Evolutionary conservation across 2,329 filamentous ascomycete species (phyloP).

Genomic region (Scedosporium minutisporum): DNA sequence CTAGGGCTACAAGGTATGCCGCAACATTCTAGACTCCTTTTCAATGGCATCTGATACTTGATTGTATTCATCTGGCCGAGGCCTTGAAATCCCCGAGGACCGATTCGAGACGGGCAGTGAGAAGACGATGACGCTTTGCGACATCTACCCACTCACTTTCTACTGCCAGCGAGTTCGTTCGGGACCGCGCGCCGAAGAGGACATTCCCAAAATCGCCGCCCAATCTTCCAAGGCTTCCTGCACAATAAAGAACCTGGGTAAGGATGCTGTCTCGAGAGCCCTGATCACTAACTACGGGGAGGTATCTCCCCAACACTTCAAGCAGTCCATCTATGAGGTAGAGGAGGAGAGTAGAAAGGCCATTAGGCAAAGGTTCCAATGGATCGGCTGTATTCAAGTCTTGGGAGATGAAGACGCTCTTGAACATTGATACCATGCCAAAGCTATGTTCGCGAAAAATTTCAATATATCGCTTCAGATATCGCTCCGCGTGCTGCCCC

Average conservation of each 20-base stretch:
- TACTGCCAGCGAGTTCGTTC: neutral
- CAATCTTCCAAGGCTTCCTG: conserved; percentile 77
- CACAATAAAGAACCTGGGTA: conserved; percentile 89
- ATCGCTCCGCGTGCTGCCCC: conserved; percentile 89
- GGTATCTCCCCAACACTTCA: conserved; percentile 63
- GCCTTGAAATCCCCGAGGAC: conserved; percentile 48
- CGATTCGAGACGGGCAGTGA: conserved; percentile 69
- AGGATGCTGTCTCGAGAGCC: conserved; percentile 76
- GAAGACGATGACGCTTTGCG: conserved; percentile 75
- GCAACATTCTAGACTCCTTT: too few species aligned
- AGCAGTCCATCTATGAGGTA: conserved; percentile 74
- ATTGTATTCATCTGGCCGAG: neutral
- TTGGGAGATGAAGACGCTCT: conserved; percentile 63
- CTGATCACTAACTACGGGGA: conserved; percentile 73
- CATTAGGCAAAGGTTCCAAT: conserved; percentile 58
- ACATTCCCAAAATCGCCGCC: conserved; percentile 91
- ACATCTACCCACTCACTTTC: conserved; percentile 76
- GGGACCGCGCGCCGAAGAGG: conserved; percentile 44
- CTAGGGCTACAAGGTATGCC: too few species aligned
- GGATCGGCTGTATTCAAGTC: conserved; percentile 15
- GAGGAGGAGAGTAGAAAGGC: conserved; percentile 74
- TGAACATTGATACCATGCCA: conserved; percentile 88
- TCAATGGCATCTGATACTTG: neutral
- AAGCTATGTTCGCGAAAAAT: conserved; percentile 98
- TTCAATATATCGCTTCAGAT: conserved; percentile 90